Evolutionary conservation across 2,329 filamentous ascomycete genomes (phyloP).

Genomic region (Diaporthe caulivora): DNA sequence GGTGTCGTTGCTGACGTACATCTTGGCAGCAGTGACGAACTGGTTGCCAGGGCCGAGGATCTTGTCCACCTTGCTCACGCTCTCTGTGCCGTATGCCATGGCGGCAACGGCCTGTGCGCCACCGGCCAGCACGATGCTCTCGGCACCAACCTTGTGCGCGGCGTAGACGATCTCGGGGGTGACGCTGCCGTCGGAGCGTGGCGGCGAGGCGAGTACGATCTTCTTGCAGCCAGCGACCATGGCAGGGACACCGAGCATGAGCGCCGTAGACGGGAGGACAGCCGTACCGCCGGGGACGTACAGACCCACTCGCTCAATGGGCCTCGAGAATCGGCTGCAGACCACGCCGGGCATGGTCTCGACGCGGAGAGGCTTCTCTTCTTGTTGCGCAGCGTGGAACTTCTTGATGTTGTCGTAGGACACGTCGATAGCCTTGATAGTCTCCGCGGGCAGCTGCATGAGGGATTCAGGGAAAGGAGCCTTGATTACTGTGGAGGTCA

Average conservation of each 20-base stretch:
- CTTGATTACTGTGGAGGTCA: conserved; percentile 88
- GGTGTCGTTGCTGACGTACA: conserved; percentile 97
- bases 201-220: conserved; percentile 93
- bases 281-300: conserved; percentile 97
- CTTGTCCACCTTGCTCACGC: conserved; percentile 96
- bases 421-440: conserved; percentile 90
- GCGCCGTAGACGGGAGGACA: conserved; percentile 94
- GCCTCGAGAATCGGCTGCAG: conserved; percentile 91
- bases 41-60: conserved; percentile 98
- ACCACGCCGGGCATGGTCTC: conserved; percentile 98
- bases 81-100: conserved; percentile 97
- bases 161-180: conserved; percentile 98
- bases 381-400: conserved; percentile 93
- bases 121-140: conserved; percentile 94
- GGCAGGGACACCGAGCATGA: conserved; percentile 97
- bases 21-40: conserved; percentile 98
- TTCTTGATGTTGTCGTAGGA: conserved; percentile 95
- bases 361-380: conserved; percentile 83
- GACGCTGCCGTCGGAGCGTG: conserved; percentile 87
- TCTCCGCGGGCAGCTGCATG: conserved; percentile 88
- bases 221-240: conserved; percentile 97
- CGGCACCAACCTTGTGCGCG: conserved; percentile 95
- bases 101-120: conserved; percentile 96
- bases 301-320: conserved; percentile 95
- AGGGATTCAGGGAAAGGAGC: conserved; percentile 88